A percentile compares a stretch with the other conserved stretches of the same genome.
Conservation (phyloP, 768 basidiomycete genomes). For the Mrakia gelida region DNA sequence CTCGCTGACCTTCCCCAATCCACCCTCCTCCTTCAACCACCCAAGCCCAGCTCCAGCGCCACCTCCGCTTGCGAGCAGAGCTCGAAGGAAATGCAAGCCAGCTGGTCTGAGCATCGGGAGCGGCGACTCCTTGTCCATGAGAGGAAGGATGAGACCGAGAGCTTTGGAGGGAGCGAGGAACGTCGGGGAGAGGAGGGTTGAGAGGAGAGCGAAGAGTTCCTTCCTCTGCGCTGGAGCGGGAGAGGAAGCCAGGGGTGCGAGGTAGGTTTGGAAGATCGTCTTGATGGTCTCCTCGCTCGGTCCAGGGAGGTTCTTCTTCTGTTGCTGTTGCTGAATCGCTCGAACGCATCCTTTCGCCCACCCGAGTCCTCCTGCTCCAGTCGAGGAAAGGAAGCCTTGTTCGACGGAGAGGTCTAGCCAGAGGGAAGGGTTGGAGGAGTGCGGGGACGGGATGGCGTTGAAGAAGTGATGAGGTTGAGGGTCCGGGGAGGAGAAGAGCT, state of each 20-base stretch:
- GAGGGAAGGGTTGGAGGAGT: not conserved
- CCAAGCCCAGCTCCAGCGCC: not conserved
- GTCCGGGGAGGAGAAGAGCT: not conserved
- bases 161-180: not conserved
- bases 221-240: not conserved
- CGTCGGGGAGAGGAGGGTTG: not conserved
- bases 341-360: not conserved
- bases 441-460: not conserved
- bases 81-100: conserved; percentile 11
- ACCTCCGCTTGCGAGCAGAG: not conserved
- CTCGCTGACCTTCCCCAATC: not conserved
- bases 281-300: not conserved
- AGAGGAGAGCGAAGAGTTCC: not conserved
- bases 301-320: not conserved
- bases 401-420: conserved; percentile 4
- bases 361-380: not conserved
- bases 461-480: conserved; percentile 2
- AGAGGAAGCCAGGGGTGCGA: conserved; percentile 14
- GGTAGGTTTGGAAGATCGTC: conserved; percentile 19
- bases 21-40: not conserved
- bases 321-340: not conserved
- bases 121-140: not conserved
- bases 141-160: not conserved
- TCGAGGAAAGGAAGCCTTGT: not conserved
- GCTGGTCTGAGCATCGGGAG: conserved; percentile 6